Conservation (phyloP, 768 basidiomycete genomes). For the Mycena maculata region DNA sequence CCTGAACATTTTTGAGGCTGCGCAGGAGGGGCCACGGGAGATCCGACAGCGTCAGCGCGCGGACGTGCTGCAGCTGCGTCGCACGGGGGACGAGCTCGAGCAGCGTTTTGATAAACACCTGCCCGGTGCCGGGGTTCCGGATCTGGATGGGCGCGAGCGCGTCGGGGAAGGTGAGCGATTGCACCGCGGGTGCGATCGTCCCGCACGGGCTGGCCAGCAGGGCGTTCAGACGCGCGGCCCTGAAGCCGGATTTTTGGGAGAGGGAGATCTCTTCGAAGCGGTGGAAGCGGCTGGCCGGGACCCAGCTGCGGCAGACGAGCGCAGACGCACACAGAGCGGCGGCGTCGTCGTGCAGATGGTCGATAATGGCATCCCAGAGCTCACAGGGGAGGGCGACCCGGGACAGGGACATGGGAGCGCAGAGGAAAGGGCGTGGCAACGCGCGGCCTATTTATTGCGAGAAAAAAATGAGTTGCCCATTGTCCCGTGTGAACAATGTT, state of each 20-base stretch:
- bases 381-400: conserved; percentile 39
- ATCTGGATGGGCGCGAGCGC: conserved; percentile 14
- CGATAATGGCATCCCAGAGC: conserved; percentile 46
- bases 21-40: conserved; percentile 18
- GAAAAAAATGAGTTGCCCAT: conserved; percentile 2
- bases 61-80: conserved; percentile 4
- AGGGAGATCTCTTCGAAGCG: conserved; percentile 37
- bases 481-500: conserved; percentile 23
- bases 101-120: background rate
- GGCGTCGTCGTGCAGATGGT: conserved; percentile 45
- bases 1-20: conserved; percentile 35
- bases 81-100: conserved; percentile 16
- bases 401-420: conserved; percentile 9
- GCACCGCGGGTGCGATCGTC: conserved; percentile 21
- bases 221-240: conserved; percentile 13
- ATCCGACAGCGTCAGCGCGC: conserved; percentile 14
- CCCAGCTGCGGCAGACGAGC: conserved; percentile 41
- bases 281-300: conserved; percentile 44
- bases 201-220: conserved; percentile 22
- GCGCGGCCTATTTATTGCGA: conserved; percentile 7
- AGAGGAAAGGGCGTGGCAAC: background rate
- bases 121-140: background rate
- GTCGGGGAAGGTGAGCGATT: conserved; percentile 1
- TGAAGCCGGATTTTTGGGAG: conserved; percentile 3
- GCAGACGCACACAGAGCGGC: conserved; percentile 37